Percentiles rank a stretch among this genome's conserved stretches.
Evolutionary conservation across 257 asterid genomes (phyloP).

Genomic region (Lycium ferocissimum): DNA sequence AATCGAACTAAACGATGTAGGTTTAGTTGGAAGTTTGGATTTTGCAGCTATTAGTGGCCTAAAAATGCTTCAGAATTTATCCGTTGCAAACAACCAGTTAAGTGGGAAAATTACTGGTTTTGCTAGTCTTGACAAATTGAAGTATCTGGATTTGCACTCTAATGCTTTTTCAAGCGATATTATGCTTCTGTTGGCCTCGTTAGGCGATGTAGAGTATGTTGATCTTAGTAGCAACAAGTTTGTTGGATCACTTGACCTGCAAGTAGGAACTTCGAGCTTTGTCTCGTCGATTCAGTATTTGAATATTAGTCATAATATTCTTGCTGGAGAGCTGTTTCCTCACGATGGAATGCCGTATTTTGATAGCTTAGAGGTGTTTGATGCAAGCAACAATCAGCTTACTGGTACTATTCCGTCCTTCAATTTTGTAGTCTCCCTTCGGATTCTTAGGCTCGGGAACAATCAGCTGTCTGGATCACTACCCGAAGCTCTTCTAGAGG

Average conservation of each 20-base stretch:
- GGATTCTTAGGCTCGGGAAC: conserved; percentile 63
- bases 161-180: conserved; percentile 69
- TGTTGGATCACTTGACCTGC: conserved; percentile 72
- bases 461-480: conserved; percentile 73
- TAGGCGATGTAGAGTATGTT: conserved; percentile 56
- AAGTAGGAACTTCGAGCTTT: conserved; percentile 60
- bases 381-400: conserved; percentile 69
- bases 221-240: conserved; percentile 75
- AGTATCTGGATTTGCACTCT: conserved; percentile 67
- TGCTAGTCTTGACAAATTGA: conserved; percentile 52
- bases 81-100: conserved; percentile 63
- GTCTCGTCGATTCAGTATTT: conserved; percentile 61
- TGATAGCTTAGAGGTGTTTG: conserved; percentile 79
- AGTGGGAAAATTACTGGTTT: conserved; percentile 63
- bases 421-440: conserved; percentile 77
- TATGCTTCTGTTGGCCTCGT: conserved; percentile 59
- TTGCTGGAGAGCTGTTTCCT: conserved; percentile 77
- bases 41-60: conserved; percentile 60
- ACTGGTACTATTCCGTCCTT: conserved; percentile 74
- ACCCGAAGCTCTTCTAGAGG: conserved; percentile 80
- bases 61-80: conserved; percentile 66
- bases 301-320: conserved; percentile 65
- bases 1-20: conserved; percentile 54
- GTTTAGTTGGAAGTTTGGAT: conserved; percentile 63
- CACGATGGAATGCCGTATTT: conserved; percentile 87